Conservation (phyloP, 2,329 filamentous ascomycete genomes). For the Ceratocystis variospora region DNA sequence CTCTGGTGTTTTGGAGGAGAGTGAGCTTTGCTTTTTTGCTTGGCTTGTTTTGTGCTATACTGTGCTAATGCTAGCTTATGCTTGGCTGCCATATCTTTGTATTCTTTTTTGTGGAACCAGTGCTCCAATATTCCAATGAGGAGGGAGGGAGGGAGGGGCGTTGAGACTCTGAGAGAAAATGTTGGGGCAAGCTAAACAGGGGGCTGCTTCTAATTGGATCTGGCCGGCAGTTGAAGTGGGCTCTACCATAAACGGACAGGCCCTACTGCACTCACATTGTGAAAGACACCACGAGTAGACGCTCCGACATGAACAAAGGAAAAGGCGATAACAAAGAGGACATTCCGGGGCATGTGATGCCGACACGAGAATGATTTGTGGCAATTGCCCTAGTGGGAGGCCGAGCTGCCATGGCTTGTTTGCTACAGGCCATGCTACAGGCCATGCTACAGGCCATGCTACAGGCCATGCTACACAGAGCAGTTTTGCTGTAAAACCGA, state of each 20-base stretch:
- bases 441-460: no score
- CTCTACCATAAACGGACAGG: neutral
- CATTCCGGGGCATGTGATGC: no score
- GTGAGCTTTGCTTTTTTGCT: neutral
- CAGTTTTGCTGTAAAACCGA: no score
- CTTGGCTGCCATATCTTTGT: neutral
- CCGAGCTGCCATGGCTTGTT: no score
- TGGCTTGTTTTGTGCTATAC: conserved; percentile 4
- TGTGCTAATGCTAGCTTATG: conserved; percentile 6
- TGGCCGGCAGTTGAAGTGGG: conserved; percentile 3
- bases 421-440: no score
- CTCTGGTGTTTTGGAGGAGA: neutral
- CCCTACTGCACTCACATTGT: neutral
- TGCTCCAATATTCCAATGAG: neutral
- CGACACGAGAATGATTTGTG: no score
- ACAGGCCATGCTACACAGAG: no score
- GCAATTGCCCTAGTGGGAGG: no score
- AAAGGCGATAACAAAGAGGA: neutral
- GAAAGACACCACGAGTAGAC: neutral
- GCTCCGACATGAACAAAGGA: neutral
- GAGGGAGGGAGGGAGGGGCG: neutral
- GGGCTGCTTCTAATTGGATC: neutral
- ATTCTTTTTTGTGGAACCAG: neutral
- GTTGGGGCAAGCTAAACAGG: conserved; percentile 11
- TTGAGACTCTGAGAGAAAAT: neutral